phyloP scores from a whole-genome alignment of 2,329 filamentous ascomycete genomes.

The Talaromyces verruculosus region DNA sequence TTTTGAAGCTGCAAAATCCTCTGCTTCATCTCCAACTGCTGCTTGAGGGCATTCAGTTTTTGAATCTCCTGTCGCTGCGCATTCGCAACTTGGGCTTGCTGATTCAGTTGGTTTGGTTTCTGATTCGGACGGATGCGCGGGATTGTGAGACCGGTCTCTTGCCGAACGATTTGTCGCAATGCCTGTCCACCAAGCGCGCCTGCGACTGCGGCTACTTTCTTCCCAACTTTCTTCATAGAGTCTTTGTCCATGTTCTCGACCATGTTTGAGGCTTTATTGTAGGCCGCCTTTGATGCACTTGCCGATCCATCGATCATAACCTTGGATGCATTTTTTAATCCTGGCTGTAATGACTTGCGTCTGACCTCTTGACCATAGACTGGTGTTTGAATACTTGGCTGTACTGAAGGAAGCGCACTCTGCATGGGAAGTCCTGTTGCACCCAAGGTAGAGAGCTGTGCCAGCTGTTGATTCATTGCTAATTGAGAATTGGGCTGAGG shows the following conservation, averaged over 20 bases:
- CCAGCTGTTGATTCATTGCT: not conserved
- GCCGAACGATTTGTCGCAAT: constrained; percentile 10
- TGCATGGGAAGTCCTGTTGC: not conserved
- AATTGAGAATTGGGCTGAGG: not conserved
- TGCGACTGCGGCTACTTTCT: constrained; percentile 15
- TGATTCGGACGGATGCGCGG: constrained; percentile 5
- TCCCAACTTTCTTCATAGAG: constrained; percentile 17
- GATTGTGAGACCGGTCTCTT: constrained; percentile 16
- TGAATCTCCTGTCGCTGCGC: constrained; percentile 11
- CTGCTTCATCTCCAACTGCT: constrained; percentile 16
- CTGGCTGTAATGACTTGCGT: constrained; percentile 15
- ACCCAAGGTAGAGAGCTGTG: not conserved
- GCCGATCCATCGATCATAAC: constrained; percentile 14
- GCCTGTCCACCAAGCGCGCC: constrained; percentile 6
- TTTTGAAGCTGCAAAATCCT: constrained; percentile 12
- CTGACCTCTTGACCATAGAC: constrained; percentile 10
- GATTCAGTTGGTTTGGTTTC: not conserved
- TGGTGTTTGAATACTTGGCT: constrained; percentile 7
- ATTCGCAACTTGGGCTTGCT: constrained; percentile 4
- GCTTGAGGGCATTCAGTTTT: constrained; percentile 12
- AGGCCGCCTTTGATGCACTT: constrained; percentile 14
- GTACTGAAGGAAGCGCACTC: constrained; percentile 8
- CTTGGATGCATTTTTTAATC: constrained; percentile 11
- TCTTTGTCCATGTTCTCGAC: constrained; percentile 19
- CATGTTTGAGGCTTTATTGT: constrained; percentile 18